phyloP scores from a whole-genome alignment of 2,329 filamentous ascomycete species.

The Stagonosporopsis vannaccii region DNA sequence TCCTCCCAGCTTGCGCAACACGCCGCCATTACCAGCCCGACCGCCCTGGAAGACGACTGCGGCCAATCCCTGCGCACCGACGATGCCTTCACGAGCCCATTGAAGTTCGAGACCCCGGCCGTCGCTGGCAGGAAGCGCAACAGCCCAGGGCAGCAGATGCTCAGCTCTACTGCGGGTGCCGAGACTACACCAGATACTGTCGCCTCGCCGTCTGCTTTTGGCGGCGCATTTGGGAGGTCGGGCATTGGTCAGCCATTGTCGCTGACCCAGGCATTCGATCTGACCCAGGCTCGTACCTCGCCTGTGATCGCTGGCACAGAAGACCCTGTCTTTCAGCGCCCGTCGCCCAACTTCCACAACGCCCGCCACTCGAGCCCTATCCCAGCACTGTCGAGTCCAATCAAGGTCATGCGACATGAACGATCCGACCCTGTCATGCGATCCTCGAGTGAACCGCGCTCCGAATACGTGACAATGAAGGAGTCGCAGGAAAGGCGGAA shows the following conservation, averaged over 20 bases:
- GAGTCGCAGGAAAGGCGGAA: constrained; percentile 54
- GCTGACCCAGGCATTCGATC: constrained; percentile 56
- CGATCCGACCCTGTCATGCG: constrained; percentile 34
- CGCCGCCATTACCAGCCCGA: constrained; percentile 40
- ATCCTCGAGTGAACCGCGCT: constrained; percentile 51
- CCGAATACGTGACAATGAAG: constrained; percentile 54
- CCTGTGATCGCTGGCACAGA: constrained; percentile 51
- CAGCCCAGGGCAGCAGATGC: constrained; percentile 49
- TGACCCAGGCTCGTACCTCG: constrained; percentile 56
- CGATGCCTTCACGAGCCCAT: constrained; percentile 38
- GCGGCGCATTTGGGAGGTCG: constrained; percentile 30
- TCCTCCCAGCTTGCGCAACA: constrained; percentile 40
- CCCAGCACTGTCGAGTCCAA: constrained; percentile 49
- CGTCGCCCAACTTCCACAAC: constrained; percentile 53
- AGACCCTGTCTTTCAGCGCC: constrained; percentile 54
- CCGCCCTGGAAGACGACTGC: constrained; percentile 37
- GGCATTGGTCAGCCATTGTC: constrained; percentile 46
- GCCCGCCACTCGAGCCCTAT: constrained; percentile 49
- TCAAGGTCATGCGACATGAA: constrained; percentile 32
- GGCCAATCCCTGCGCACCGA: constrained; percentile 26
- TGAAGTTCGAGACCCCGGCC: constrained; percentile 53
- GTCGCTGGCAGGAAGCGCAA: constrained; percentile 50
- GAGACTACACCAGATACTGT: constrained; percentile 53
- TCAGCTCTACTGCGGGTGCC: constrained; percentile 49
- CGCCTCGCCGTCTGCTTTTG: constrained; percentile 44